phyloP scores from a whole-genome alignment of 768 basidiomycete species.

The Hypholoma fasciculare region DNA sequence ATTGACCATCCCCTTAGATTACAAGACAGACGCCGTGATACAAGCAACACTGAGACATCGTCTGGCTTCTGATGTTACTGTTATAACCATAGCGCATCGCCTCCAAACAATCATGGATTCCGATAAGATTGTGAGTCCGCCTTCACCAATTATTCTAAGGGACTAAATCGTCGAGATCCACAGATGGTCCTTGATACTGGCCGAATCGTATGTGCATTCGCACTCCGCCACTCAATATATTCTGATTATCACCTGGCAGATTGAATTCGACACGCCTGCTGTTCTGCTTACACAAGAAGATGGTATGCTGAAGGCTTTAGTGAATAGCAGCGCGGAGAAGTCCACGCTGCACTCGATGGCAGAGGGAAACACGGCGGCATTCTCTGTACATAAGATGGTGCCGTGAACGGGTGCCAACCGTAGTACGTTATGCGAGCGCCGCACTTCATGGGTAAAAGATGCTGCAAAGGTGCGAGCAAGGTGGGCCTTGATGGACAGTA shows the following conservation, averaged over 20 bases:
- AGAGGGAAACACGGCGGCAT: slow-evolving; percentile 3
- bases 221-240: not conserved
- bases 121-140: slow-evolving; percentile 45
- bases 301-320: slow-evolving; percentile 19
- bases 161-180: not conserved
- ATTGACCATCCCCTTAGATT: slow-evolving; percentile 31
- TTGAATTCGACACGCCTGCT: slow-evolving; percentile 20
- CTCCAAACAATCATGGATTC: not conserved
- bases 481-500: not conserved
- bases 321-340: slow-evolving; percentile 24
- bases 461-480: slow-evolving; percentile 2
- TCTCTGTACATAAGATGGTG: slow-evolving; percentile 11
- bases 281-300: slow-evolving; percentile 14
- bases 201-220: slow-evolving; percentile 36
- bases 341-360: slow-evolving; percentile 23
- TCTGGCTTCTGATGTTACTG: slow-evolving; percentile 57
- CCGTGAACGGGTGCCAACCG: not conserved
- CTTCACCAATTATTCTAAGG: slow-evolving; percentile 5
- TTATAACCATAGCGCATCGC: slow-evolving; percentile 57
- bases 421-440: slow-evolving; percentile 2
- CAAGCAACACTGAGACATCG: slow-evolving; percentile 71
- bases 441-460: slow-evolving; percentile 12
- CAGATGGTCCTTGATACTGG: slow-evolving; percentile 59
- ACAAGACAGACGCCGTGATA: slow-evolving; percentile 69
- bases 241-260: slow-evolving; percentile 7